Evolutionary conservation across 371 early-diverging fungal genomes (phyloP).

Genomic region (Actinomortierella wolfii): DNA sequence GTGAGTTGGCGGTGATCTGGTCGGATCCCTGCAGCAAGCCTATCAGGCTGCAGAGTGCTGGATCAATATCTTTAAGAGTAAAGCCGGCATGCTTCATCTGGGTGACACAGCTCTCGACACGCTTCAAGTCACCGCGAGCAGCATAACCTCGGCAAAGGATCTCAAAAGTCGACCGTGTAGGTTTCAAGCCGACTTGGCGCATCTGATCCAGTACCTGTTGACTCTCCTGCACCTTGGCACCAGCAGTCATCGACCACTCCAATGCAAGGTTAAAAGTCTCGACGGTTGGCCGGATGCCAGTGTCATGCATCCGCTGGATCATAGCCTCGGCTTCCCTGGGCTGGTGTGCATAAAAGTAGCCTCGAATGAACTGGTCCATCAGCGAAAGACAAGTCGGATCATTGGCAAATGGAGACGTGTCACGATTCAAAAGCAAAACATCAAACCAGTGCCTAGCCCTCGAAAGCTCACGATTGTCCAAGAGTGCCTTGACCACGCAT

Average conservation of each 20-base stretch:
- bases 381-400: conserved; percentile 1
- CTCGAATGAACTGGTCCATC: conserved; percentile 19
- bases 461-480: conserved; percentile 18
- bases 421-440: too few species aligned
- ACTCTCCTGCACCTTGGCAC: conserved; percentile 16
- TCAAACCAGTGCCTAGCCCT: conserved; percentile 35
- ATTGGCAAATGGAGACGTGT: too few species aligned
- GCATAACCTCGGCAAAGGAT: conserved; percentile 36
- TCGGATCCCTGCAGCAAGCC: too few species aligned
- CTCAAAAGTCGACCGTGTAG: conserved; percentile 25
- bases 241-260: conserved; percentile 23
- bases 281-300: conserved; percentile 18
- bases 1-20: too few species aligned
- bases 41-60: not conserved
- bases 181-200: conserved; percentile 16
- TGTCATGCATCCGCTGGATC: conserved; percentile 13
- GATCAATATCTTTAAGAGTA: not conserved
- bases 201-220: conserved; percentile 20
- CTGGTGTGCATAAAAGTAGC: conserved; percentile 14
- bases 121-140: conserved; percentile 13
- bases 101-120: conserved; percentile 13
- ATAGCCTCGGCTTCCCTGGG: conserved; percentile 23
- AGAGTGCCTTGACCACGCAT: conserved; percentile 19
- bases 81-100: conserved; percentile 27
- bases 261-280: conserved; percentile 27